phyloP scores from a whole-genome alignment of 805 yeast species.

The Candida glaebosa region DNA sequence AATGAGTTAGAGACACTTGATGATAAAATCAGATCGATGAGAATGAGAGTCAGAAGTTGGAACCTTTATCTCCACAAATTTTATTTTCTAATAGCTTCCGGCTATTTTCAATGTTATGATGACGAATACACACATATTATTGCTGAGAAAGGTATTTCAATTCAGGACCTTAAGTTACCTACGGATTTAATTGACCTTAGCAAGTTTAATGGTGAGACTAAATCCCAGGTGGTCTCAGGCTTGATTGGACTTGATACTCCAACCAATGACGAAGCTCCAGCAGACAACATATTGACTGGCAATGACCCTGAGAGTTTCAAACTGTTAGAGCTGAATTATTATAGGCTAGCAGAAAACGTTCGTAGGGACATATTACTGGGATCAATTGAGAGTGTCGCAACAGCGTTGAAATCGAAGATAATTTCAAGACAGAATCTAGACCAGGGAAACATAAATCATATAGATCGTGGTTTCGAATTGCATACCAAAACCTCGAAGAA shows the following conservation, averaged over 20 bases:
- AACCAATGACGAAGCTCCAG: slow-evolving; percentile 8
- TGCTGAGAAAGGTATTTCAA: slow-evolving; percentile 7
- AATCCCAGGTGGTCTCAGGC: slow-evolving; percentile 18
- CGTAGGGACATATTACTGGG: slow-evolving; percentile 30
- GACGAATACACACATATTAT: slow-evolving; percentile 28
- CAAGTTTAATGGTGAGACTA: slow-evolving; percentile 7
- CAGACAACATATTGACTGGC: slow-evolving; percentile 2
- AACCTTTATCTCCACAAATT: slow-evolving; percentile 68
- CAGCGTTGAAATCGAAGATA: slow-evolving; percentile 22
- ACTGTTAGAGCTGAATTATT: slow-evolving; percentile 26
- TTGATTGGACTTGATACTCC: slow-evolving; percentile 16
- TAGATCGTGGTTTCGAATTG: slow-evolving; percentile 27
- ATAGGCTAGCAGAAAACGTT: slow-evolving; percentile 32
- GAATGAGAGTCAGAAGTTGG: slow-evolving; percentile 44
- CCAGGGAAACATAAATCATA: slow-evolving; percentile 9
- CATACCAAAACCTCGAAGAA: slow-evolving; percentile 34
- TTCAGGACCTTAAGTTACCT: slow-evolving; percentile 6
- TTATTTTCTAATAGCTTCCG: slow-evolving; percentile 73
- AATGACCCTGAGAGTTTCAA: slow-evolving; percentile 13
- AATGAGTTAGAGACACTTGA: slow-evolving; percentile 13
- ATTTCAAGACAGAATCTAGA: slow-evolving; percentile 16
- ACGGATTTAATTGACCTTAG: neutral
- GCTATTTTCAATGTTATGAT: slow-evolving; percentile 55
- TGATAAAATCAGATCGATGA: slow-evolving; percentile 22
- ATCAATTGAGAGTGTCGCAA: slow-evolving; percentile 26